phyloP scores from a whole-genome alignment of 148 eudicot species.

The Rhododendron simsii region DNA sequence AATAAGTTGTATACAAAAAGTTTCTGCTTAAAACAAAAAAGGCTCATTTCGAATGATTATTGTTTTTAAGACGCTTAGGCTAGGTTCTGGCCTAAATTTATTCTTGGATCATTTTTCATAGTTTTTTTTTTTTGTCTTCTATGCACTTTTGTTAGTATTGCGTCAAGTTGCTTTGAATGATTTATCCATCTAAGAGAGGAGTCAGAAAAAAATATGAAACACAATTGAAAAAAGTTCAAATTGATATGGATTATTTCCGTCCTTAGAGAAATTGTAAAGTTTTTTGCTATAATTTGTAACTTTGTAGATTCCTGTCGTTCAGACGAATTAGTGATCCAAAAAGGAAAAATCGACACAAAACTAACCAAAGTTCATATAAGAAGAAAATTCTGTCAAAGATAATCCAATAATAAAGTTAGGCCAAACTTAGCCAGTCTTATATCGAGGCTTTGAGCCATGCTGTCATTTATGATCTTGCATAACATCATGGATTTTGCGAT shows the following conservation, averaged over 20 bases:
- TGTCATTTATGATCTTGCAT: background rate
- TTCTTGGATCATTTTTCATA: background rate
- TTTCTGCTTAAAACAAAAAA: background rate
- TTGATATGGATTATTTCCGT: background rate
- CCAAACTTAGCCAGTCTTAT: background rate
- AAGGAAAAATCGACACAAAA: no score
- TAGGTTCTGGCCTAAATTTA: background rate
- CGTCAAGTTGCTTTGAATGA: background rate
- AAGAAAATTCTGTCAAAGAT: background rate
- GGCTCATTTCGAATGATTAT: background rate
- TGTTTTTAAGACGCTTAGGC: background rate
- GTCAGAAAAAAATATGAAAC: background rate
- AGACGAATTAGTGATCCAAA: background rate
- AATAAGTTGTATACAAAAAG: background rate
- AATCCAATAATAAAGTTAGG: no score
- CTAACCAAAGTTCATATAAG: background rate
- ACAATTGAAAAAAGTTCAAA: background rate
- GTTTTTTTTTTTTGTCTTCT: background rate
- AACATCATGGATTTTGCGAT: background rate
- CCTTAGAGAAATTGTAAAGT: background rate
- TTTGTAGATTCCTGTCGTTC: background rate
- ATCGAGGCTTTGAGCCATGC: background rate
- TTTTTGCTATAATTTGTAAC: background rate
- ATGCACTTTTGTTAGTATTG: background rate
- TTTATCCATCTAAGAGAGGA: background rate